phyloP scores from a whole-genome alignment of 1,284 basidiomycete species.

The Ustilago lituana region DNA sequence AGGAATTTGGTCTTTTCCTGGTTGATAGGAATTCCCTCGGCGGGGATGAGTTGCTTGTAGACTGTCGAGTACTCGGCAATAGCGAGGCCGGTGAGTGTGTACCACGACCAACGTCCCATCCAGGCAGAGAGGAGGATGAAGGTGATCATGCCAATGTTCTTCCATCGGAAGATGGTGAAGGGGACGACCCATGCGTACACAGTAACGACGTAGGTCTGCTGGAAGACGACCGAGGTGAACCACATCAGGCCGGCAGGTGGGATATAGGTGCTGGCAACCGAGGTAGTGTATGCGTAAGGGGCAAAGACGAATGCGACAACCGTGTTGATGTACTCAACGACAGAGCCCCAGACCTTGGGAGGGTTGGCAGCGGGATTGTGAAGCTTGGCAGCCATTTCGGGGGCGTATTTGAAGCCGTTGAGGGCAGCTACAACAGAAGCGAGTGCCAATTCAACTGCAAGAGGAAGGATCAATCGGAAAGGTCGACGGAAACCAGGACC shows the following conservation, averaged over 20 bases:
- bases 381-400: constrained; percentile 25
- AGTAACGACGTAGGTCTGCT: constrained; percentile 53
- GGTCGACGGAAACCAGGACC: constrained; percentile 56
- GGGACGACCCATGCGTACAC: constrained; percentile 56
- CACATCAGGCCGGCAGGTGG: constrained; percentile 51
- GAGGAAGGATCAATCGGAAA: constrained; percentile 47
- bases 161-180: constrained; percentile 49
- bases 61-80: constrained; percentile 50
- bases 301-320: constrained; percentile 47
- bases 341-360: constrained; percentile 42
- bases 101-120: constrained; percentile 59
- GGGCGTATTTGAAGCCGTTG: constrained; percentile 46
- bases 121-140: constrained; percentile 48
- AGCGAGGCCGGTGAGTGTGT: constrained; percentile 55
- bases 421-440: constrained; percentile 36
- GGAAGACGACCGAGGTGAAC: constrained; percentile 54
- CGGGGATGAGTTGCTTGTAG: constrained; percentile 37
- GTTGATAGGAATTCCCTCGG: constrained; percentile 42
- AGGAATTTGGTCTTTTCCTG: constrained; percentile 35
- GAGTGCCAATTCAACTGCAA: constrained; percentile 48
- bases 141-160: constrained; percentile 38
- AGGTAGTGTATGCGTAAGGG: constrained; percentile 39
- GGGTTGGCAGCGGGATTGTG: constrained; percentile 48
- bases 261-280: constrained; percentile 44
- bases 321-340: constrained; percentile 52